Evolutionary conservation across 2,329 filamentous ascomycete genomes (phyloP).

Genomic region (Thielaviopsis punctulata): DNA sequence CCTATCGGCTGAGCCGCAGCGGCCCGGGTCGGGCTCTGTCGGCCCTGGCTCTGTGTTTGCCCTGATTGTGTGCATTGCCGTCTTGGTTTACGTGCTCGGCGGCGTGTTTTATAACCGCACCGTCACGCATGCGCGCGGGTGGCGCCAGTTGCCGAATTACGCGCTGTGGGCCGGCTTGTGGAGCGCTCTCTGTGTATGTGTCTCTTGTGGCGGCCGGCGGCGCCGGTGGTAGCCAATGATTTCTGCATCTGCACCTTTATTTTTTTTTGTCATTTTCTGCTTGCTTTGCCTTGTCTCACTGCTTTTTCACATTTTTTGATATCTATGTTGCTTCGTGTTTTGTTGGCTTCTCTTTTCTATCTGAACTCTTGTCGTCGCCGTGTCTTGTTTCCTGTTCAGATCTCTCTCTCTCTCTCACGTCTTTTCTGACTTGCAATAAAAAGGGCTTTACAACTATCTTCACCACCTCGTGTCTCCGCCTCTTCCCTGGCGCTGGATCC

Average conservation of each 20-base stretch:
- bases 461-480: conserved; percentile 50
- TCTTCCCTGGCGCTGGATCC: conserved; percentile 32
- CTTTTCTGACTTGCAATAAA: neutral
- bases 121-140: conserved; percentile 83
- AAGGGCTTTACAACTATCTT: conserved; percentile 51
- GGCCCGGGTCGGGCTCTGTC: conserved; percentile 44
- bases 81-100: conserved; percentile 78
- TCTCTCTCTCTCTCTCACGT: conserved; percentile 11
- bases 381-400: conserved; percentile 9
- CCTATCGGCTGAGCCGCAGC: conserved; percentile 46
- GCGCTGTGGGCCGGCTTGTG: conserved; percentile 79
- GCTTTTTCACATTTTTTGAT: neutral
- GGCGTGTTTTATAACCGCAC: conserved; percentile 92
- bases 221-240: conserved; percentile 8
- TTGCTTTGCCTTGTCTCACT: neutral
- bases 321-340: neutral
- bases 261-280: neutral
- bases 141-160: conserved; percentile 91
- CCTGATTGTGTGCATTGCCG: conserved; percentile 60
- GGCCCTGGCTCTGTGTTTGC: conserved; percentile 65
- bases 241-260: neutral
- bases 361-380: too few species aligned
- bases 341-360: neutral
- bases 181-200: conserved; percentile 11
- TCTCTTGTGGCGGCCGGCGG: conserved; percentile 8